These are phyloP conservation scores for Penicillium lividum DNA, from an alignment of 495 filamentous ascomycete species.

Conservation along the genomic window DNA sequence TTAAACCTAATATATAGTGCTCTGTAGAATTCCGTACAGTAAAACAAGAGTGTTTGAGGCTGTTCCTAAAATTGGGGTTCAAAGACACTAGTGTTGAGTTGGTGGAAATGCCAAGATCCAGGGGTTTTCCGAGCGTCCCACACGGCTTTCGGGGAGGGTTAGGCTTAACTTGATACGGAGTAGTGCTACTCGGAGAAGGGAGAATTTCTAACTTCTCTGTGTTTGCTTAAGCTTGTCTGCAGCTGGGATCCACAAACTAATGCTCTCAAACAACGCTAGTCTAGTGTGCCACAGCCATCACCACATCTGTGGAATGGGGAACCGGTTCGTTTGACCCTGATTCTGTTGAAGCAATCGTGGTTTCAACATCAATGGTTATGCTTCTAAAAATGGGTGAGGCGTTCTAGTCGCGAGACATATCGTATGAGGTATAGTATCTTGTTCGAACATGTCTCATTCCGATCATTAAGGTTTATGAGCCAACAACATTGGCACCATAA, in stretches of 20 bases:
- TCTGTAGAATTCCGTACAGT: no score
- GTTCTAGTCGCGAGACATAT: slow-evolving; percentile 10
- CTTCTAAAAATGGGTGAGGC: not conserved
- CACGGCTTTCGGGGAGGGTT: slow-evolving; percentile 9
- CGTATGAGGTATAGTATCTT: slow-evolving; percentile 19
- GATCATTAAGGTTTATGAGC: slow-evolving; percentile 5
- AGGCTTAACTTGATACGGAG: slow-evolving; percentile 10
- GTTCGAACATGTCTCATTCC: slow-evolving; percentile 17
- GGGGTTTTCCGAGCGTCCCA: slow-evolving; percentile 10
- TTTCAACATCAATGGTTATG: not conserved
- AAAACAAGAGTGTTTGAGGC: not conserved
- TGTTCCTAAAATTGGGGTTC: slow-evolving; percentile 9
- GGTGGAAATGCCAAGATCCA: slow-evolving; percentile 4
- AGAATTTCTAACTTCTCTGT: slow-evolving; percentile 4
- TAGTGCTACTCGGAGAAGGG: slow-evolving; percentile 17
- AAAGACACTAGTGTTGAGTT: not conserved
- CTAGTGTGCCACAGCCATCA: slow-evolving; percentile 7
- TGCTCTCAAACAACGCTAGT: slow-evolving; percentile 19
- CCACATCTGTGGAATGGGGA: slow-evolving; percentile 11
- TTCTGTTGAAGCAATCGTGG: slow-evolving; percentile 20
- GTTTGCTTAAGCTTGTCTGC: slow-evolving; percentile 17
- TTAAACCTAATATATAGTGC: no score
- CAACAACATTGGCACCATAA: not conserved
- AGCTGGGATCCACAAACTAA: slow-evolving; percentile 20
- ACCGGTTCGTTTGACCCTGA: slow-evolving; percentile 22